phyloP scores from a whole-genome alignment of 202 grass and related monocot genomes.

The Zoysia matrella region DNA sequence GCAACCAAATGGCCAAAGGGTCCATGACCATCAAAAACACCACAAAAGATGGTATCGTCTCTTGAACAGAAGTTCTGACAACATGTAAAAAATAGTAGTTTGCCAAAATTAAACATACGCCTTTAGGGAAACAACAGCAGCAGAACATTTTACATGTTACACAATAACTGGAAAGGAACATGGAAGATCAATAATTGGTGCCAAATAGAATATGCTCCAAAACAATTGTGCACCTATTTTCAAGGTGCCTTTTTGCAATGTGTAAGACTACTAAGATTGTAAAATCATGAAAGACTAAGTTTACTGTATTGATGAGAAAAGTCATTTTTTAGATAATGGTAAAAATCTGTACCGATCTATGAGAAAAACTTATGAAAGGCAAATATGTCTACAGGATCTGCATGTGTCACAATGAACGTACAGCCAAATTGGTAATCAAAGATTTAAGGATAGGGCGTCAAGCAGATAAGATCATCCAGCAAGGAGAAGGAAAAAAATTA shows the following conservation, averaged over 20 bases:
- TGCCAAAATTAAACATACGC: conserved; percentile 31
- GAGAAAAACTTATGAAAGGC: too few species aligned
- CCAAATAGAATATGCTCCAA: too few species aligned
- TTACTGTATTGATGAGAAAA: too few species aligned
- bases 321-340: too few species aligned
- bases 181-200: too few species aligned
- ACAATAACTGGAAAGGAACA: too few species aligned
- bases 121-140: background rate
- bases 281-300: too few species aligned
- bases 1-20: conserved; percentile 87
- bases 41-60: background rate
- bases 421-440: conserved; percentile 48
- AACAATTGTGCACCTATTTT: too few species aligned
- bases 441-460: conserved; percentile 25
- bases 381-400: too few species aligned
- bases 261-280: too few species aligned
- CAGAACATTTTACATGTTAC: background rate
- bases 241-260: too few species aligned
- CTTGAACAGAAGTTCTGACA: conserved; percentile 82
- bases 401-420: background rate
- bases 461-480: conserved; percentile 59
- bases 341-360: too few species aligned
- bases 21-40: conserved; percentile 96
- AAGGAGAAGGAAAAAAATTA: conserved; percentile 33
- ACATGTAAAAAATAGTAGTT: conserved; percentile 34